phyloP scores from a whole-genome alignment of 2,329 filamentous ascomycete genomes.

The Atkinsonella hypoxylon region DNA sequence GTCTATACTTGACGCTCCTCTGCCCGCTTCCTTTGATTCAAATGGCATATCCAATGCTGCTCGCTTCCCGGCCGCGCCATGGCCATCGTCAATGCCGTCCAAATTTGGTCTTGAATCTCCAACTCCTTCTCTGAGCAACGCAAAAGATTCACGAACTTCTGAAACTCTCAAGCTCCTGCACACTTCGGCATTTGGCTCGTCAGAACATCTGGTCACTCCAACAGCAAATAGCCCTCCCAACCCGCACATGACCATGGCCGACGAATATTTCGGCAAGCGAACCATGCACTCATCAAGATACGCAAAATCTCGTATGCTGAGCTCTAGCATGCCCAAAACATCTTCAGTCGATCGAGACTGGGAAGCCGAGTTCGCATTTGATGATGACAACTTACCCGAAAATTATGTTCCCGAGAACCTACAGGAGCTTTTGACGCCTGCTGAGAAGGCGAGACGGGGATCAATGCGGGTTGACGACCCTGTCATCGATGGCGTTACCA shows the following conservation, averaged over 20 bases:
- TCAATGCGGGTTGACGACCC: constrained; percentile 42
- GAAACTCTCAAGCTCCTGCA: constrained; percentile 54
- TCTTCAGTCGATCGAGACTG: constrained; percentile 52
- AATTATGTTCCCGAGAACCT: constrained; percentile 62
- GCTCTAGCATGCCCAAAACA: constrained; percentile 55
- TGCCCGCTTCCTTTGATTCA: constrained; percentile 92
- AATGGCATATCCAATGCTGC: constrained; percentile 90
- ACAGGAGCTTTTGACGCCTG: constrained; percentile 53
- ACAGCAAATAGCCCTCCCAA: constrained; percentile 34
- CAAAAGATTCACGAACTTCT: constrained; percentile 47
- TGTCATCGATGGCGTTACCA: constrained; percentile 34
- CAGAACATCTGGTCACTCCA: constrained; percentile 47
- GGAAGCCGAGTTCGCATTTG: constrained; percentile 63
- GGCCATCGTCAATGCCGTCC: constrained; percentile 84
- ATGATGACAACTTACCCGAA: constrained; percentile 44
- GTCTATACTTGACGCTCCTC: constrained; percentile 85
- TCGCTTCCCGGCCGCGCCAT: constrained; percentile 63
- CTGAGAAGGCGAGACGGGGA: constrained; percentile 53
- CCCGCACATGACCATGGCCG: constrained; percentile 38
- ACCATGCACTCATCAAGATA: constrained; percentile 57
- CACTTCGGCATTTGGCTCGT: constrained; percentile 55
- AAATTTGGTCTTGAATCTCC: constrained; percentile 85
- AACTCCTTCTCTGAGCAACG: constrained; percentile 57
- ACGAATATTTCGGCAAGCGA: constrained; percentile 59
- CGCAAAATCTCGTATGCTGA: constrained; percentile 54